These are phyloP conservation scores for Lipomyces yamanashiensis DNA, from an alignment of 805 yeast species.

Conservation along the genomic window DNA sequence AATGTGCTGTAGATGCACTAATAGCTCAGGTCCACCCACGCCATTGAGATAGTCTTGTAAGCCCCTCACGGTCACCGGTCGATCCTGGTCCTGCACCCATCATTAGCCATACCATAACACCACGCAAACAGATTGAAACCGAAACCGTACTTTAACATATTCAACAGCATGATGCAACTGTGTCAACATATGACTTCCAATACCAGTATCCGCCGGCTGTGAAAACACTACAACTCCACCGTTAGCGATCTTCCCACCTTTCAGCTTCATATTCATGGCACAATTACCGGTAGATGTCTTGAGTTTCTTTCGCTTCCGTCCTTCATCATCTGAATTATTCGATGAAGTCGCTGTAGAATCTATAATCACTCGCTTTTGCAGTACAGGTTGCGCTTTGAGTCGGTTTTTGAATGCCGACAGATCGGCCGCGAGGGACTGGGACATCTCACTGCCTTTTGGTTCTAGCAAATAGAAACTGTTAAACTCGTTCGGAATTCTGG, in stretches of 20 bases:
- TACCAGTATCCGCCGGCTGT: conserved; percentile 48
- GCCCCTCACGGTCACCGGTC: conserved; percentile 68
- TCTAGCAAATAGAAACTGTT: too few relatives aligned
- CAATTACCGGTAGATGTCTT: conserved; percentile 28
- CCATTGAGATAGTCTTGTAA: conserved; percentile 68
- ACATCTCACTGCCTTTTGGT: background rate
- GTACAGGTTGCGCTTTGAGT: conserved; percentile 61
- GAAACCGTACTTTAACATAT: conserved; percentile 62
- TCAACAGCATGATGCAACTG: conserved; percentile 91
- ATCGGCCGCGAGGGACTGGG: conserved; percentile 55
- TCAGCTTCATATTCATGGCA: background rate
- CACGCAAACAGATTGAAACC: background rate
- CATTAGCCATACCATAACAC: background rate
- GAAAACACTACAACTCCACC: conserved; percentile 37
- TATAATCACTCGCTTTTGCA: conserved; percentile 38
- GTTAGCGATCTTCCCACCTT: background rate
- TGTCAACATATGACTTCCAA: conserved; percentile 73
- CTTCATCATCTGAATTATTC: conserved; percentile 22
- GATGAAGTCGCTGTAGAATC: conserved; percentile 18
- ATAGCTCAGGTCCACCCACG: conserved; percentile 64
- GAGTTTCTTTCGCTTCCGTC: conserved; percentile 26
- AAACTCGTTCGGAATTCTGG: too few relatives aligned
- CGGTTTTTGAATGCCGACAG: conserved; percentile 68
- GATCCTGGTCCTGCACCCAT: conserved; percentile 52
- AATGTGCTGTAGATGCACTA: conserved; percentile 73